Evolutionary conservation across 2,329 filamentous ascomycete species (phyloP), one percentile per base, ranked within the genome.

Genomic region (Chaetothyriales sp.): DNA sequence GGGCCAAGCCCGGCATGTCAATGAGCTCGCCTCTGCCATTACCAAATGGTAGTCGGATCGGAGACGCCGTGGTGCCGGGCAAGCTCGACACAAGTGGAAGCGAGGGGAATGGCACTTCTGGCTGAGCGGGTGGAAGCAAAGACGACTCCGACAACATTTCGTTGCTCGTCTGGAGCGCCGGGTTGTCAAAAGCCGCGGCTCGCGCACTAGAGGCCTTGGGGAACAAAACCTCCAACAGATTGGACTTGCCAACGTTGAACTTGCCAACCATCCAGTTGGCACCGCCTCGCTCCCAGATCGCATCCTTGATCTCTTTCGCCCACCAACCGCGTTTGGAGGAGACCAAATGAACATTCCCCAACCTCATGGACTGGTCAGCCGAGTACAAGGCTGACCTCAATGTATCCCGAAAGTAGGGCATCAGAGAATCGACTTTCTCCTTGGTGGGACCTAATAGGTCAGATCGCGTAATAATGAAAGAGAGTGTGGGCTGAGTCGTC

Each of bases 231-330:
- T 92, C 82, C 54, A 96, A 94, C 1, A 98, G 76, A 62, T 84
- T 83, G 60, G 90, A 96, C 68, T 98, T 98, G 20, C 92, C 93
- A 2, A 96, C 93, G 63, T 98, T 98, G 55, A 88, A 87, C 66
- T 95, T 96, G n/a, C 92, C 92, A 2, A 98, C 84, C 73, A 98
- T 82, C 90, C 92, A 98, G 15, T 85, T 83, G 15, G 82, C 92
- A 3, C 90, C 90, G 3, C 87, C 88, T 47, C 86, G 78, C 44
- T 80, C 70, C 76, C 81, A 89, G 46, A 98, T 88, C 46, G 89
- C 83, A 59, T 95, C 82, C 65, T 86, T 95, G 50, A 98, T 70
- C 47, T 84, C 73, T 57, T 78, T 84, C 0, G 89, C 95, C 86
- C 90, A 95, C 92, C 93, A 98, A 8, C 78, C 77, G 52, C 86